Percentiles rank a stretch among this genome's conserved stretches.
phyloP scores from a whole-genome alignment of 345 rosid species.

The Abelmoschus esculentus region DNA sequence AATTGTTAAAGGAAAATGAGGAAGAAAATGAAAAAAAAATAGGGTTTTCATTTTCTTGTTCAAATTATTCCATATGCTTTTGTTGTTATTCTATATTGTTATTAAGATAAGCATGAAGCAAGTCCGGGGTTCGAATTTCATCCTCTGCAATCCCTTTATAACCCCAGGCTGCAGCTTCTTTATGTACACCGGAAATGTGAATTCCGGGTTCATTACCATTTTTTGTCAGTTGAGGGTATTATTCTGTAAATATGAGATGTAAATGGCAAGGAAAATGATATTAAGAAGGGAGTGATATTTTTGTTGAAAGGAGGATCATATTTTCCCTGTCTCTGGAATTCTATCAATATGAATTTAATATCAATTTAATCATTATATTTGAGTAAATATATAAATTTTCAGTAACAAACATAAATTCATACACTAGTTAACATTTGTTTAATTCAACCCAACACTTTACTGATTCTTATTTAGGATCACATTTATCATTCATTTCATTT shows the following conservation, averaged over 20 bases:
- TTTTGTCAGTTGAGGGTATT: constrained; percentile 52
- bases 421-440: too few relatives aligned
- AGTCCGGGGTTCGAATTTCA: not conserved
- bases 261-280: constrained; percentile 23
- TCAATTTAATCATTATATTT: too few relatives aligned
- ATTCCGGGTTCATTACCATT: constrained; percentile 4
- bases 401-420: too few relatives aligned
- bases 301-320: not conserved
- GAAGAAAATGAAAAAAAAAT: not conserved
- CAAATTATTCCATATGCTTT: not conserved
- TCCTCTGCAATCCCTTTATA: not conserved
- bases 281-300: not conserved
- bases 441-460: too few relatives aligned
- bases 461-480: too few relatives aligned
- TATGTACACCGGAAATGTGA: not conserved
- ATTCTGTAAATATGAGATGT: constrained; percentile 61
- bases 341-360: too few relatives aligned
- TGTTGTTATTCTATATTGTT: not conserved
- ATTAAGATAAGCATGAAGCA: not conserved
- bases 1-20: not conserved
- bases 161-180: not conserved
- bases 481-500: too few relatives aligned
- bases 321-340: not conserved
- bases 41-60: not conserved
- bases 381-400: too few relatives aligned